These are phyloP conservation scores for Trichosporon sp. DNA, from an alignment of 1,284 basidiomycete species.

Conservation along the genomic window DNA sequence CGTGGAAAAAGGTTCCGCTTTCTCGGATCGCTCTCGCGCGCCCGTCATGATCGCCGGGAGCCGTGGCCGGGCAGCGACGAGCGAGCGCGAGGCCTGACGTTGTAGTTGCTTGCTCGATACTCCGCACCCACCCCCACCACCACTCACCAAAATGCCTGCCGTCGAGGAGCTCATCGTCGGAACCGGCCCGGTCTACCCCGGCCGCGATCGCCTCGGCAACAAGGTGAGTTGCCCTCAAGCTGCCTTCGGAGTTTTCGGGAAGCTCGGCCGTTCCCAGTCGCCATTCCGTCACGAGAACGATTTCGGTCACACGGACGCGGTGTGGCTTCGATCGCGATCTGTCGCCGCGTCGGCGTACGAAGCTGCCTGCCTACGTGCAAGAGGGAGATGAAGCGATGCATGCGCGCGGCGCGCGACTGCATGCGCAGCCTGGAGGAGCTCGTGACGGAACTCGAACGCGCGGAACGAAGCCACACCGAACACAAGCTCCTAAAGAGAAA, in stretches of 20 bases:
- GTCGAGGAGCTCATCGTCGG: slow-evolving; percentile 17
- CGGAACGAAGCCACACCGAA: background rate
- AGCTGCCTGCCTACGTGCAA: no score
- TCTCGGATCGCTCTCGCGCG: background rate
- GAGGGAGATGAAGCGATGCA: background rate
- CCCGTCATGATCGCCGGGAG: slow-evolving; percentile 18
- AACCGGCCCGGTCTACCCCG: slow-evolving; percentile 35
- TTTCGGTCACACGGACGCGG: background rate
- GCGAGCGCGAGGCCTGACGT: slow-evolving; percentile 1
- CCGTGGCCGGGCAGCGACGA: slow-evolving; percentile 4
- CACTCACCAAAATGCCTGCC: slow-evolving; percentile 14
- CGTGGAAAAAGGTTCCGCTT: slow-evolving; percentile 14
- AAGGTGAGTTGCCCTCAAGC: slow-evolving; percentile 37
- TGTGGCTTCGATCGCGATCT: background rate
- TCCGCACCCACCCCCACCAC: background rate
- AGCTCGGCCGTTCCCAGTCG: background rate
- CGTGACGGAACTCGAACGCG: no score
- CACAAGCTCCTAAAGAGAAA: background rate
- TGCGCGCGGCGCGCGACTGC: no score
- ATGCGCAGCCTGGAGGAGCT: no score
- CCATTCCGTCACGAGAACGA: background rate
- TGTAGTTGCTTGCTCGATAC: background rate
- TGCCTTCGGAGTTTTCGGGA: background rate
- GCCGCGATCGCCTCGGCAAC: slow-evolving; percentile 40
- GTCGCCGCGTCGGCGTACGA: no score